These are phyloP conservation scores for Zostera marina DNA, from an alignment of 116 monocot genomes.

Conservation along the genomic window DNA sequence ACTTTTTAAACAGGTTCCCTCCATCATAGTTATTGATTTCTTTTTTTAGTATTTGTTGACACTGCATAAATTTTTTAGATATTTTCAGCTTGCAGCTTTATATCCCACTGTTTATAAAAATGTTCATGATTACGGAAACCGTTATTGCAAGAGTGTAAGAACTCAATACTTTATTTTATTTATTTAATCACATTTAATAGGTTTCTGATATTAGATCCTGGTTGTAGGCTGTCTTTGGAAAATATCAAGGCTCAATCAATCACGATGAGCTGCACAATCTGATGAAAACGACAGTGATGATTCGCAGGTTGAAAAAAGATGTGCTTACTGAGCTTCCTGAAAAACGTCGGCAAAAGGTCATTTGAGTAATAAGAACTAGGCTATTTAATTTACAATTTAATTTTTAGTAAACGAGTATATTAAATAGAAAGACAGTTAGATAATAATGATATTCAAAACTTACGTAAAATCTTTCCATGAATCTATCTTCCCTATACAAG, in stretches of 20 bases:
- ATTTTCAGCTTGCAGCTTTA: conserved; percentile 75
- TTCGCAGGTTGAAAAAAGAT: conserved; percentile 89
- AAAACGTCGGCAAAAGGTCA: conserved; percentile 88
- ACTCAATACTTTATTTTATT: not conserved
- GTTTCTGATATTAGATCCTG: not conserved
- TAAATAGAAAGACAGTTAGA: no score
- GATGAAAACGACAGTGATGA: conserved; percentile 97
- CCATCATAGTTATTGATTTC: not conserved
- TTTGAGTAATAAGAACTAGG: no score
- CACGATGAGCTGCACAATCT: conserved; percentile 93
- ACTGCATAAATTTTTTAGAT: not conserved
- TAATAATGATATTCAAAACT: no score
- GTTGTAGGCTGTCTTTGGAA: conserved; percentile 67
- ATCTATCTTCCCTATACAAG: no score
- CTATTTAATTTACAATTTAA: no score
- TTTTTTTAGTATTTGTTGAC: not conserved
- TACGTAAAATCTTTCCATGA: no score
- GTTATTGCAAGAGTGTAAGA: conserved; percentile 95
- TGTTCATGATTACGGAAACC: conserved; percentile 87
- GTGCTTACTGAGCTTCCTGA: conserved; percentile 76
- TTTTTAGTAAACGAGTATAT: no score
- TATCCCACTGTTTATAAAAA: conserved; percentile 82
- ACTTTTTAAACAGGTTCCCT: conserved; percentile 78
- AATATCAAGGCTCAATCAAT: conserved; percentile 94
- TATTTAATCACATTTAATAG: not conserved